Conservation (phyloP, 257 asterid genomes). For the Orobanche coerulescens region DNA sequence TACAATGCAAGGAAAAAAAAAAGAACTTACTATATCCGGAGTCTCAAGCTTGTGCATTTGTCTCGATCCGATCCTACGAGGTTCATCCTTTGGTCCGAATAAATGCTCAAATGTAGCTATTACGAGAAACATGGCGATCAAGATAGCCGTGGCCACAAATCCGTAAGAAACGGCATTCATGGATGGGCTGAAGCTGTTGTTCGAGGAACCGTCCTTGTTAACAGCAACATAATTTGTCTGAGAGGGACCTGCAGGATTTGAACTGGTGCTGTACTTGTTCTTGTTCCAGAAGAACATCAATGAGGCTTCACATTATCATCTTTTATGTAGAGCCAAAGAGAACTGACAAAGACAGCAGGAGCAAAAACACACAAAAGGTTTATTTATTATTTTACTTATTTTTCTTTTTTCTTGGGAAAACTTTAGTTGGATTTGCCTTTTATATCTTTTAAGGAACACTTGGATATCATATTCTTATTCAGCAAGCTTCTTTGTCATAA, state of each 20-base stretch:
- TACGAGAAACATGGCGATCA: conserved; percentile 69
- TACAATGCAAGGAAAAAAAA: no score
- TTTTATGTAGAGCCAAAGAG: no score
- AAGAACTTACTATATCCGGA: conserved; percentile 29
- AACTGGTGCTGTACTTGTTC: conserved; percentile 30
- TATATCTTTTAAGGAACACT: conserved; percentile 10
- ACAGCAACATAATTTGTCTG: conserved; percentile 28
- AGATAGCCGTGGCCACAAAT: conserved; percentile 68
- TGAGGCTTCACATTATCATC: neutral
- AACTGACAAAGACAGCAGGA: neutral
- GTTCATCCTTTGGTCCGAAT: conserved; percentile 23
- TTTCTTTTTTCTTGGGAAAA: conserved; percentile 1
- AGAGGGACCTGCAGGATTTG: conserved; percentile 42
- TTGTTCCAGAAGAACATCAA: conserved; percentile 31
- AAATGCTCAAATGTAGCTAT: conserved; percentile 79
- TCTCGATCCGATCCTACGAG: conserved; percentile 15
- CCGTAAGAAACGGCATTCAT: conserved; percentile 80
- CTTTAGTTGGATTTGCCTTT: conserved; percentile 9
- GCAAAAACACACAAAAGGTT: neutral
- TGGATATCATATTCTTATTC: conserved; percentile 17
- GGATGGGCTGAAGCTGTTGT: conserved; percentile 59
- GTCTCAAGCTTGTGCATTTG: conserved; percentile 30
- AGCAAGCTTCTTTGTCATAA: conserved; percentile 28
- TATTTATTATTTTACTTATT: no score
- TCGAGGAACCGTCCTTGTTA: conserved; percentile 41